Conservation (phyloP, 306 rosid genomes). For the Trichosanthes truncata region DNA sequence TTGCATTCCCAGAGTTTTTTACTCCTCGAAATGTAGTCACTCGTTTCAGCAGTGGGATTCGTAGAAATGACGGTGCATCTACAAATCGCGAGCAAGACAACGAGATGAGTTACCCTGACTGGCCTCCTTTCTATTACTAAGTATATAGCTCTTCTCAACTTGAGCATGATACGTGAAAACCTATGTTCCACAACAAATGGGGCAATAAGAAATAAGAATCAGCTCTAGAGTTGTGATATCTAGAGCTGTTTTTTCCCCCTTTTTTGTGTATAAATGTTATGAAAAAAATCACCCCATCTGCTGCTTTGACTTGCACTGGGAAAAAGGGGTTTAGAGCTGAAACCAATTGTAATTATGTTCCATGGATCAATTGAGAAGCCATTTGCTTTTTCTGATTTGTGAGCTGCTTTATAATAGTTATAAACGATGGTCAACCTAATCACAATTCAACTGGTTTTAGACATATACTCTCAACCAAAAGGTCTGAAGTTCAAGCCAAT, state of each 20-base stretch:
- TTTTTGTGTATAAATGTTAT: not conserved
- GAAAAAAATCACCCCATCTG: not conserved
- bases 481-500: no score
- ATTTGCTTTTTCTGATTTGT: not conserved
- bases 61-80: conserved; percentile 38
- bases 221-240: not conserved
- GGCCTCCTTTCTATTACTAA: conserved; percentile 22
- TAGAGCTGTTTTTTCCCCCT: not conserved
- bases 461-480: no score
- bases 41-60: not conserved
- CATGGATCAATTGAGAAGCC: not conserved
- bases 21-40: conserved; percentile 36
- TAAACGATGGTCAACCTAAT: not conserved
- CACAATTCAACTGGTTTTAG: no score
- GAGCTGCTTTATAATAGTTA: not conserved
- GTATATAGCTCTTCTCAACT: not conserved
- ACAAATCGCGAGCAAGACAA: conserved; percentile 33
- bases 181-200: not conserved
- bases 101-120: conserved; percentile 27
- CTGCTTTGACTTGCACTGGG: not conserved
- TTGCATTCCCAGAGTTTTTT: conserved; percentile 30
- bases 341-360: not conserved
- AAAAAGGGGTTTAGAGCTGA: not conserved
- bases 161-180: not conserved
- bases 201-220: conserved; percentile 6